A percentile compares a stretch with the other conserved stretches of the same genome.
phyloP scores from a whole-genome alignment of 352 stramenopile species.

The Pythium rishiriense region DNA sequence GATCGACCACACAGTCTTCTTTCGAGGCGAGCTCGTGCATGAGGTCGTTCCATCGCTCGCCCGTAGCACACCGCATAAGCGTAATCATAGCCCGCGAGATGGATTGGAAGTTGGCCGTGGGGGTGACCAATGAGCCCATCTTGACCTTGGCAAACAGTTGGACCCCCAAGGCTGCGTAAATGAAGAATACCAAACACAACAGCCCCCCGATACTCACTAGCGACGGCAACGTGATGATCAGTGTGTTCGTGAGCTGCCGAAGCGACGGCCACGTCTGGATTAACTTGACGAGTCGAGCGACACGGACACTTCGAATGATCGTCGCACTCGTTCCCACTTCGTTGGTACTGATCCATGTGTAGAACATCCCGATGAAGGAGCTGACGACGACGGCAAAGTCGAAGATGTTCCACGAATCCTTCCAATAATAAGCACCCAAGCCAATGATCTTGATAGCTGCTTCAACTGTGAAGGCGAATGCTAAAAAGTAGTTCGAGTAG shows the following conservation, averaged over 20 bases:
- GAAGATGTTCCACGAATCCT: slow-evolving; percentile 82
- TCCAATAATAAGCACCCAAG: slow-evolving; percentile 76
- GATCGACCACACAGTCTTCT: slow-evolving; percentile 46
- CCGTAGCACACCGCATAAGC: slow-evolving; percentile 87
- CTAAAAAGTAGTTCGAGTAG: slow-evolving; percentile 80
- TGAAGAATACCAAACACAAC: slow-evolving; percentile 91
- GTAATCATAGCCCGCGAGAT: slow-evolving; percentile 74
- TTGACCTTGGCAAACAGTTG: slow-evolving; percentile 90
- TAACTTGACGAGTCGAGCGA: slow-evolving; percentile 69
- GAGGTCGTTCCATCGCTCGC: slow-evolving; percentile 91
- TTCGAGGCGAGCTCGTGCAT: slow-evolving; percentile 86
- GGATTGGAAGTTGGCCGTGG: slow-evolving; percentile 86
- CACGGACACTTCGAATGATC: slow-evolving; percentile 79
- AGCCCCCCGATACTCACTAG: slow-evolving; percentile 87
- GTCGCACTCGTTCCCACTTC: slow-evolving; percentile 44
- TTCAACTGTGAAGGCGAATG: slow-evolving; percentile 81
- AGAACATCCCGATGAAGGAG: slow-evolving; percentile 52
- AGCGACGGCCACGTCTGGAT: slow-evolving; percentile 76
- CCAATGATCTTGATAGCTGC: slow-evolving; percentile 77
- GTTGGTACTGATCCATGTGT: slow-evolving; percentile 33
- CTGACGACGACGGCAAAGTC: slow-evolving; percentile 66
- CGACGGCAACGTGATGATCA: slow-evolving; percentile 83
- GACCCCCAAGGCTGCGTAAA: slow-evolving; percentile 89
- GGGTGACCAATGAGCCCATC: slow-evolving; percentile 60
- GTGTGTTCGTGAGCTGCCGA: slow-evolving; percentile 86